Percentiles rank a stretch among this genome's conserved stretches.
These are phyloP conservation scores for Pisolithus thermaeus DNA, from an alignment of 1,284 basidiomycete genomes.

Conservation along the genomic window DNA sequence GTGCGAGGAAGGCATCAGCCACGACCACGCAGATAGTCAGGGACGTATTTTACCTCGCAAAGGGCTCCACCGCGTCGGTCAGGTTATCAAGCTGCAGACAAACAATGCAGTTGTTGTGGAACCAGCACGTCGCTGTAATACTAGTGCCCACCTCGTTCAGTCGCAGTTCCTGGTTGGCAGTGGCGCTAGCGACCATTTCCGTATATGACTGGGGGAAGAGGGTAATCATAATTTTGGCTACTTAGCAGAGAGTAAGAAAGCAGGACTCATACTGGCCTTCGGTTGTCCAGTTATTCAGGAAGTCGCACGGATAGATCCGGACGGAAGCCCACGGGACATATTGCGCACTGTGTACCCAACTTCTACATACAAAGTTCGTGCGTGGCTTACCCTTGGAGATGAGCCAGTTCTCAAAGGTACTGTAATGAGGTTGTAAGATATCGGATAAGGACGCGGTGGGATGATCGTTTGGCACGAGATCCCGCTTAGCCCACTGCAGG, in stretches of 20 bases:
- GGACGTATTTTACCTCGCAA: conserved; percentile 43
- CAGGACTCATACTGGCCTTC: conserved; percentile 9
- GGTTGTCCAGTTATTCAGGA: not conserved
- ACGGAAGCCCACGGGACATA: conserved; percentile 9
- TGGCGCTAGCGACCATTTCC: conserved; percentile 17
- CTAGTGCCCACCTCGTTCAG: conserved; percentile 37
- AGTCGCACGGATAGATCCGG: conserved; percentile 11
- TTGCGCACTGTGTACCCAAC: not conserved
- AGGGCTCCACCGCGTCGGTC: conserved; percentile 50
- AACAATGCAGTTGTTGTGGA: not conserved
- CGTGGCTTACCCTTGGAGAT: not conserved
- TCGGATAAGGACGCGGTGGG: not conserved
- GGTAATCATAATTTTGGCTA: conserved; percentile 32
- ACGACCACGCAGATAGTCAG: conserved; percentile 3
- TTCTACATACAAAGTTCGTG: not conserved
- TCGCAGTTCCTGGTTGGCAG: conserved; percentile 21
- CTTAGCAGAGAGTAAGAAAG: conserved; percentile 1
- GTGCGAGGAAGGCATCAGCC: not conserved
- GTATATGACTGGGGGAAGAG: conserved; percentile 31
- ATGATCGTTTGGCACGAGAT: not conserved
- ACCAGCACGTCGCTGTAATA: not conserved
- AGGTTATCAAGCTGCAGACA: conserved; percentile 39
- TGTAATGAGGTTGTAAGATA: not conserved
- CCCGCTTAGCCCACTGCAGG: not conserved
- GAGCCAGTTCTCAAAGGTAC: not conserved